Evolutionary conservation across 257 asterid species (phyloP), one percentile per base, ranked within the genome.

Genomic region (Ehretia macrophylla): DNA sequence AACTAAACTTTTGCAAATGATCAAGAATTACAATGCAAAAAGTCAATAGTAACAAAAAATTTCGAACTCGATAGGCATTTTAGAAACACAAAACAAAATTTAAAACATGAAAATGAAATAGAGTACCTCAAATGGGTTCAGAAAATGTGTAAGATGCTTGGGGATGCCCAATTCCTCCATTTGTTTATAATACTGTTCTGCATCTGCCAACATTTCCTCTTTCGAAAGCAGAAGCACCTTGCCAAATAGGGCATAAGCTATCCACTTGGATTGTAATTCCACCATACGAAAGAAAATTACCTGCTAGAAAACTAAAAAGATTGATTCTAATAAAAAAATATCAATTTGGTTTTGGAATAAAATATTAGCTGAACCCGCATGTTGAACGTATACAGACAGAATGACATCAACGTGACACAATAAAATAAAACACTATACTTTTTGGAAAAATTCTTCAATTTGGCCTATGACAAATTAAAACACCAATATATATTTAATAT

Each of bases 181-280:
- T 17, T 10, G 0, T 64, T 16, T 67, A 65, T 86, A 84, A 65
- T 75, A 23, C 19, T 67, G 60, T 57, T 77, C 50, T n/a, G 77
- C 76, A 22, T 79, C 81, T 0, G 75, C 66, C 61, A 71, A 17
- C 95, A 84, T 87, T 27, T 76, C 74, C 60, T 71, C 82, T 55
- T 46, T 58, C 0, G 82, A 72, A 0, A 88, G 93, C 40, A 87
- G 73, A 23, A 17, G 10, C 0, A 23, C 77, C 59, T 68, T 77
- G 11, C 88, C 86, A 0, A 85, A 80, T 49, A 84, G 58, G 42
- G 72, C 75, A 4, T 23, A 62, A 0, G 94, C 88, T 13, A 82
- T 68, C 94, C 94, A 87, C 77, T 70, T 80, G 8, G 84, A 79
- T 77, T 87, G 96, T 23, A 81, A 59, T 27, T 82, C 94, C 8